Conservation (phyloP, 495 filamentous ascomycete genomes). For the Penicillium alfredii region DNA sequence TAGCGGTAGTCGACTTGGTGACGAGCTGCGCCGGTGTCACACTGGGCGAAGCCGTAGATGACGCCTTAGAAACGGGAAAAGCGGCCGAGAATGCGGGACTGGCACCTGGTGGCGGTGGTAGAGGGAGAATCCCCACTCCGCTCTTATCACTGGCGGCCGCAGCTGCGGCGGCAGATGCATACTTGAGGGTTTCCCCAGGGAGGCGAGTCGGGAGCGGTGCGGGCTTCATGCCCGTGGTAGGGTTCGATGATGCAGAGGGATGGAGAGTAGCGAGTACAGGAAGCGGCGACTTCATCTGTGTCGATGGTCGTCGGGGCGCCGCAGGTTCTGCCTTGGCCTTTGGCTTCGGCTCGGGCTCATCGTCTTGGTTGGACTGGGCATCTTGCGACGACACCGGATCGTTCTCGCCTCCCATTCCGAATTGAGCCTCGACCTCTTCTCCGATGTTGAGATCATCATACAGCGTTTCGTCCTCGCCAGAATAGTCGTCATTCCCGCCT, state of each 20-base stretch:
- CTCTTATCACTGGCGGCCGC: slow-evolving; percentile 89
- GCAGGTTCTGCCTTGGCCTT: slow-evolving; percentile 44
- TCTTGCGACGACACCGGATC: slow-evolving; percentile 93
- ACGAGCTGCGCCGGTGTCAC: slow-evolving; percentile 49
- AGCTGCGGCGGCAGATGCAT: slow-evolving; percentile 91
- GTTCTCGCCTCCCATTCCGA: slow-evolving; percentile 73
- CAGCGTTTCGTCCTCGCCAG: slow-evolving; percentile 80
- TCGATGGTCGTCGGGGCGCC: slow-evolving; percentile 67
- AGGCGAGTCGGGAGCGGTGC: slow-evolving; percentile 78
- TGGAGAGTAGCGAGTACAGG: slow-evolving; percentile 79
- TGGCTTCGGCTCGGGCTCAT: slow-evolving; percentile 59
- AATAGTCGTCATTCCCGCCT: slow-evolving; percentile 78
- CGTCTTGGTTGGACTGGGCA: slow-evolving; percentile 85
- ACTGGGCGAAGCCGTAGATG: slow-evolving; percentile 49
- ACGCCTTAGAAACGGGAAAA: slow-evolving; percentile 40
- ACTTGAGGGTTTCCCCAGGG: slow-evolving; percentile 87
- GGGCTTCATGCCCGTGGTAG: slow-evolving; percentile 79
- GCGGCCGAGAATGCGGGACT: slow-evolving; percentile 41
- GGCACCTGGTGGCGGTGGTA: slow-evolving; percentile 79
- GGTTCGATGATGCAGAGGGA: slow-evolving; percentile 46
- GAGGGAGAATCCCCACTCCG: slow-evolving; percentile 80
- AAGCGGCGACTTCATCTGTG: slow-evolving; percentile 88
- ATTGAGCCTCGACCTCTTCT: slow-evolving; percentile 77
- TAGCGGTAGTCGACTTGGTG: slow-evolving; percentile 29
- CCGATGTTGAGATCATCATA: slow-evolving; percentile 92